phyloP scores from a whole-genome alignment of 805 yeast species.

The Wickerhamomyces subpelliculosus region DNA sequence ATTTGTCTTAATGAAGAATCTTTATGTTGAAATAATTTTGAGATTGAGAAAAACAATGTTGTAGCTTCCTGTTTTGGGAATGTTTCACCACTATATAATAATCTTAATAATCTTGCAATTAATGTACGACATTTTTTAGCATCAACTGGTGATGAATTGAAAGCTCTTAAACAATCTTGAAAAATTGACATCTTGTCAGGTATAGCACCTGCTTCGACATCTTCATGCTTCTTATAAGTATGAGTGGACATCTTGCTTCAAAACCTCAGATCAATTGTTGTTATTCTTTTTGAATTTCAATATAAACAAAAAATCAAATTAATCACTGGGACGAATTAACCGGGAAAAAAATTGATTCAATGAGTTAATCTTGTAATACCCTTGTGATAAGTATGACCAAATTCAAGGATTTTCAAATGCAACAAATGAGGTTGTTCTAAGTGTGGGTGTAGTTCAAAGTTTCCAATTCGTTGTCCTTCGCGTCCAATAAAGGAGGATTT shows the following conservation, averaged over 20 bases:
- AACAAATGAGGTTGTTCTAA: neutral
- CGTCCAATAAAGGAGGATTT: neutral
- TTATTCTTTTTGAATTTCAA: neutral
- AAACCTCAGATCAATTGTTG: neutral
- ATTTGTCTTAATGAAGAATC: constrained; percentile 84
- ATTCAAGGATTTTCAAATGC: neutral
- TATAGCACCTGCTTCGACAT: constrained; percentile 53
- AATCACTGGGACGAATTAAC: too few species aligned
- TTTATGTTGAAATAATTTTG: constrained; percentile 90
- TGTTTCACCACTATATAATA: constrained; percentile 78
- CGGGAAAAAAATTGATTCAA: too few species aligned
- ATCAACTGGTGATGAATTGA: constrained; percentile 85
- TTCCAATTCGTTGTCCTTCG: neutral
- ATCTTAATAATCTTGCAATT: constrained; percentile 74
- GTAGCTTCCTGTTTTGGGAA: constrained; percentile 91
- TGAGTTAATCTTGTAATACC: too few species aligned
- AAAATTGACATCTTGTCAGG: constrained; percentile 97
- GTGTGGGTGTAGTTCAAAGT: neutral
- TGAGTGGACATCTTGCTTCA: constrained; percentile 64
- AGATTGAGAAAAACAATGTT: constrained; percentile 84
- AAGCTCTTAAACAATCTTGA: constrained; percentile 89
- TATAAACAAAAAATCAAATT: too few species aligned
- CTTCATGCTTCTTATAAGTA: constrained; percentile 80
- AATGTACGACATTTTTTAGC: constrained; percentile 81
- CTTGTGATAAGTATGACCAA: too few species aligned